A percentile compares a stretch with the other conserved stretches of the same genome.
Conservation (phyloP, 768 basidiomycete species). For the Lactifluus piperatus region DNA sequence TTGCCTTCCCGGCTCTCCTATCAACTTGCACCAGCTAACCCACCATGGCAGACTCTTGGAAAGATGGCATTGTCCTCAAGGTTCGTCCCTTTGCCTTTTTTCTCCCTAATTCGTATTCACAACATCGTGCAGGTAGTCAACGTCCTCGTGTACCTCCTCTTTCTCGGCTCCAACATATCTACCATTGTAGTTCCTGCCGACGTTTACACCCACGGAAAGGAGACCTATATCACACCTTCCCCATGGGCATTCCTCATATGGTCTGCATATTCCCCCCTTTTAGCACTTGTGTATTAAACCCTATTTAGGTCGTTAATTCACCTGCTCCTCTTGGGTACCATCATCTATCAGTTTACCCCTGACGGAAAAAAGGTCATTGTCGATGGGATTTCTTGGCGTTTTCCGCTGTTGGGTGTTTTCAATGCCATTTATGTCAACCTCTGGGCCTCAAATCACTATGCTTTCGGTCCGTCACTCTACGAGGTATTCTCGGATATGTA, state of each 20-base stretch:
- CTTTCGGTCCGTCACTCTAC: conserved; percentile 38
- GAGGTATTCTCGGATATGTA: neutral
- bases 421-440: conserved; percentile 87
- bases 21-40: too few species aligned
- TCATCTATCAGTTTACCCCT: conserved; percentile 85
- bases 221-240: conserved; percentile 92
- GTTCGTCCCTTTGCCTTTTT: conserved; percentile 27
- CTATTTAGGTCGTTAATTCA: conserved; percentile 73
- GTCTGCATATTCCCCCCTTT: conserved; percentile 31
- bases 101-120: neutral
- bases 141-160: conserved; percentile 72
- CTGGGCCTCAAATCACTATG: conserved; percentile 72
- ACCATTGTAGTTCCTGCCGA: conserved; percentile 68
- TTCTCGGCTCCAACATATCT: conserved; percentile 89
- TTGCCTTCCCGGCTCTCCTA: neutral
- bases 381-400: conserved; percentile 86
- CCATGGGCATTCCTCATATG: conserved; percentile 90
- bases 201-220: conserved; percentile 64
- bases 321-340: conserved; percentile 79
- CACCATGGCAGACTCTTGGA: conserved; percentile 40
- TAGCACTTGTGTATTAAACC: conserved; percentile 1
- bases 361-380: conserved; percentile 69
- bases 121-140: conserved; percentile 48
- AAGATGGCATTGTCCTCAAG: conserved; percentile 77
- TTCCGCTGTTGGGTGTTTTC: conserved; percentile 78